phyloP scores from a whole-genome alignment of 2,329 filamentous ascomycete species.

The Penicillium polonicum region DNA sequence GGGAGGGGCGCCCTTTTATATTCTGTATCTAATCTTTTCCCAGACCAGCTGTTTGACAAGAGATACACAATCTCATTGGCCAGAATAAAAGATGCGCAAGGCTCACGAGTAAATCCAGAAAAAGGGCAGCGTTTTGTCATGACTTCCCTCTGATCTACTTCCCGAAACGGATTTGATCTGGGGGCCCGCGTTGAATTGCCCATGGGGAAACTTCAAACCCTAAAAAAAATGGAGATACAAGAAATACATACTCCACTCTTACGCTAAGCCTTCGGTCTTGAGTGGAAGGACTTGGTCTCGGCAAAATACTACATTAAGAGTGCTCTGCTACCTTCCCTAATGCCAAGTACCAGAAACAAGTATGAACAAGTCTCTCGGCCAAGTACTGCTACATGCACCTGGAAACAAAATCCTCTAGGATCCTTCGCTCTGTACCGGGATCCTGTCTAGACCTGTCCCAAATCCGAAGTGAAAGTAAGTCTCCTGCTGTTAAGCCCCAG shows the following conservation, averaged over 20 bases:
- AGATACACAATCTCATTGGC: conserved; percentile 3
- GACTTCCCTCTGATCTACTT: conserved; percentile 12
- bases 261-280: not conserved
- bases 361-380: not conserved
- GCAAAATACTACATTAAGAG: conserved; percentile 1
- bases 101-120: not conserved
- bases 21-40: not conserved
- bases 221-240: not conserved
- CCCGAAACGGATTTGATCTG: conserved; percentile 13
- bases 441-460: not conserved
- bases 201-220: conserved; percentile 10
- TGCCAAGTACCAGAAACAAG: not conserved
- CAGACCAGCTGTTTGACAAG: conserved; percentile 9
- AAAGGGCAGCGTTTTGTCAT: not conserved
- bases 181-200: conserved; percentile 9
- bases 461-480: not conserved
- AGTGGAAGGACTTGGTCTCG: not conserved
- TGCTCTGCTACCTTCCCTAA: not conserved
- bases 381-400: not conserved
- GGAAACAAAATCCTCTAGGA: not conserved
- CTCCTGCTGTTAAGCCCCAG: not conserved
- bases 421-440: not conserved
- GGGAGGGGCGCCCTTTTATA: conserved; percentile 12
- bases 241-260: not conserved
- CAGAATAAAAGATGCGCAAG: not conserved